Evolutionary conservation across 2,329 filamentous ascomycete species (phyloP).

Genomic region (Gnomoniopsis sp.): DNA sequence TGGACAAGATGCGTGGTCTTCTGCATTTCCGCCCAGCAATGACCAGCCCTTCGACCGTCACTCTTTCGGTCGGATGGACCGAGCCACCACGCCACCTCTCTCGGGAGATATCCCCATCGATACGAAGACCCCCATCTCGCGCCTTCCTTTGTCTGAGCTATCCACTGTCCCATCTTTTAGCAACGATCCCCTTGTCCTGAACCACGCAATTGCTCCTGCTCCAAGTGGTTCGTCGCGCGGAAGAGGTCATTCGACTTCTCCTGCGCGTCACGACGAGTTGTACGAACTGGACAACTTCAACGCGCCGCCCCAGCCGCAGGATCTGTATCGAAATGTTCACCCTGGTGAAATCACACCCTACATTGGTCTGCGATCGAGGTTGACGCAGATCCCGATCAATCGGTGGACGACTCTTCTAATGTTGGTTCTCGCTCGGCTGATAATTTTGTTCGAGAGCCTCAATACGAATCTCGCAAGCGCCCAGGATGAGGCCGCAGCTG

Average conservation of each 20-base stretch:
- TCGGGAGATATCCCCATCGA: background rate
- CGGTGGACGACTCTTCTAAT: slow-evolving; percentile 90
- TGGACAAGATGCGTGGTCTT: background rate
- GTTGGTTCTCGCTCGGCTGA: slow-evolving; percentile 76
- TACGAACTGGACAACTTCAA: slow-evolving; percentile 34
- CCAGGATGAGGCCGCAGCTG: slow-evolving; percentile 76
- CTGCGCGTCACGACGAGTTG: slow-evolving; percentile 27
- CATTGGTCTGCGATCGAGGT: slow-evolving; percentile 79
- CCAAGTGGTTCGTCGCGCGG: background rate
- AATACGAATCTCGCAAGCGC: slow-evolving; percentile 73
- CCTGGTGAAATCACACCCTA: slow-evolving; percentile 76
- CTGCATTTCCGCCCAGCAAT: background rate
- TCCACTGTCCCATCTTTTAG: slow-evolving; percentile 22
- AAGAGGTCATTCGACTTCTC: slow-evolving; percentile 17
- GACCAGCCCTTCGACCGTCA: background rate
- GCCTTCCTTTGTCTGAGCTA: slow-evolving; percentile 15
- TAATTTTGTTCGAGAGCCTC: slow-evolving; percentile 72
- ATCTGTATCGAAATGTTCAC: background rate
- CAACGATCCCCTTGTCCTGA: background rate
- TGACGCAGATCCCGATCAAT: slow-evolving; percentile 98
- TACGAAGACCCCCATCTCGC: background rate
- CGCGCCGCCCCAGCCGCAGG: slow-evolving; percentile 50
- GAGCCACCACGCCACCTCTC: background rate
- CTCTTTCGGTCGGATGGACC: background rate
- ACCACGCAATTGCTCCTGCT: background rate